phyloP scores from a whole-genome alignment of 2,329 filamentous ascomycete species.

The Trichophaea hybrida region DNA sequence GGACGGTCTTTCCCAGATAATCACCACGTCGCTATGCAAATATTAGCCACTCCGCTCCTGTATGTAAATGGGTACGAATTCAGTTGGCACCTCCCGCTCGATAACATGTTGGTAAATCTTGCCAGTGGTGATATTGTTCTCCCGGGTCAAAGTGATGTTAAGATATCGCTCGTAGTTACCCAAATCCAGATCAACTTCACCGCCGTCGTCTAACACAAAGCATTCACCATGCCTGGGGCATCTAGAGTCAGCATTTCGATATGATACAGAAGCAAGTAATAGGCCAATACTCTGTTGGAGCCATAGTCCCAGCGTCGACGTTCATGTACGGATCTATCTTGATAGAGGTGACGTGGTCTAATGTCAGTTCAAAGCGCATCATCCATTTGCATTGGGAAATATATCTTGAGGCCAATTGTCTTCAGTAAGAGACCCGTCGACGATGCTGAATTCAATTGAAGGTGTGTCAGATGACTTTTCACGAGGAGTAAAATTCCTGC shows the following conservation, averaged over 20 bases:
- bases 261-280: neutral
- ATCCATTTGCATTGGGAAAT: constrained; percentile 28
- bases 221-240: constrained; percentile 62
- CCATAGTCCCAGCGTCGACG: constrained; percentile 61
- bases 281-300: constrained; percentile 43
- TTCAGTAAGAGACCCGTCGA: constrained; percentile 63
- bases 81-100: constrained; percentile 42
- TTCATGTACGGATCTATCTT: constrained; percentile 64
- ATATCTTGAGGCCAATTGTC: constrained; percentile 63
- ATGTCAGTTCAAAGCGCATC: constrained; percentile 14
- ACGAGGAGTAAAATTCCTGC: too few species aligned
- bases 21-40: constrained; percentile 42
- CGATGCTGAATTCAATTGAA: constrained; percentile 38
- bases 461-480: too few species aligned
- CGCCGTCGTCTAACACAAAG: constrained; percentile 74
- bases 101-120: constrained; percentile 91
- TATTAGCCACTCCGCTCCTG: neutral
- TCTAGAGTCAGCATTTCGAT: constrained; percentile 2
- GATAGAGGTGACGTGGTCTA: constrained; percentile 48
- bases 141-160: constrained; percentile 62
- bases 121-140: constrained; percentile 94
- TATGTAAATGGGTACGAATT: neutral
- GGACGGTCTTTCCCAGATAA: constrained; percentile 78
- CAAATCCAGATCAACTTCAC: constrained; percentile 60
- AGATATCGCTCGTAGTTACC: constrained; percentile 73